Conservation (phyloP, 306 rosid species). For the Rosa multiflora region DNA sequence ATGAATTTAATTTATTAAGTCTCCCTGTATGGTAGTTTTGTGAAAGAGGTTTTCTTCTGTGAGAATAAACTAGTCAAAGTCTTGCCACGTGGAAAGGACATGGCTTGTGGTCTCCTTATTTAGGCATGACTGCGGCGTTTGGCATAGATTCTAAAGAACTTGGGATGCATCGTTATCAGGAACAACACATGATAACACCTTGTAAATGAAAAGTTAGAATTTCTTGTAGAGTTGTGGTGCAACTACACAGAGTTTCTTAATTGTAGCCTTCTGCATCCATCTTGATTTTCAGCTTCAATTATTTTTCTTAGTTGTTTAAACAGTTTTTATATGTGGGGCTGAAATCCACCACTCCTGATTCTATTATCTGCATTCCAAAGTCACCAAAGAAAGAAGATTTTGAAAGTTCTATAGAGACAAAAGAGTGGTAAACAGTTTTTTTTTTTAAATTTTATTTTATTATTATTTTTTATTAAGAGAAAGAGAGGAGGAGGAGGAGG, state of each 20-base stretch:
- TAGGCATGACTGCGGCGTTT: not conserved
- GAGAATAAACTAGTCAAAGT: not conserved
- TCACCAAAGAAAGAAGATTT: not conserved
- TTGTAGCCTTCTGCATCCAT: not conserved
- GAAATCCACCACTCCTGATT: not conserved
- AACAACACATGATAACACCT: not conserved
- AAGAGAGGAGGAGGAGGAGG: too few relatives aligned
- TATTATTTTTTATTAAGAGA: too few relatives aligned
- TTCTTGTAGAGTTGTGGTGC: not conserved
- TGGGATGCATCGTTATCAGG: not conserved
- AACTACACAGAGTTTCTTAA: not conserved
- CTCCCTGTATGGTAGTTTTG: constrained; percentile 14
- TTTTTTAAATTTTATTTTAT: too few relatives aligned
- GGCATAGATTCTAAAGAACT: not conserved
- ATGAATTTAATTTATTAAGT: constrained; percentile 8
- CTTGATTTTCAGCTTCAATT: not conserved
- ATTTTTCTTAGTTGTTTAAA: not conserved
- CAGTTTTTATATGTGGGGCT: not conserved
- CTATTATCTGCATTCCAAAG: not conserved
- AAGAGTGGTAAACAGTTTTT: not conserved
- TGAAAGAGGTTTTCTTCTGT: not conserved
- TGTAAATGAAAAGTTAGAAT: not conserved
- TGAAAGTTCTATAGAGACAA: not conserved
- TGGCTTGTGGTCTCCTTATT: not conserved
- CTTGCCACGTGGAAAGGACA: not conserved